Conservation (phyloP, 129 eudicot genomes). For the Lactuca sativa region DNA sequence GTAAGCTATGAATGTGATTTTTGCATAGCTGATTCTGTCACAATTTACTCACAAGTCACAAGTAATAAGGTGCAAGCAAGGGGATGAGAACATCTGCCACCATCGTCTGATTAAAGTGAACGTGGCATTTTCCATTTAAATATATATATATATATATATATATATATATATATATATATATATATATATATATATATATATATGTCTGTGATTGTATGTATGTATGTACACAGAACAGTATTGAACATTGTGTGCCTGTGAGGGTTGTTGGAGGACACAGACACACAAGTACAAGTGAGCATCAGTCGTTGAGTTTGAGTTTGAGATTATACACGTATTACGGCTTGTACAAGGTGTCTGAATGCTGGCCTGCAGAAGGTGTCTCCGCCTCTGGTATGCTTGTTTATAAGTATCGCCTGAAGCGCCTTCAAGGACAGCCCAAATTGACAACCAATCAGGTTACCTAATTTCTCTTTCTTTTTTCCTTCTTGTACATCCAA, state of each 20-base stretch:
- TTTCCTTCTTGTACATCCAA: not conserved
- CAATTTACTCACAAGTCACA: too few species aligned
- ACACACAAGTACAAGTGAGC: not conserved
- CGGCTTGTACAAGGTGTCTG: slow-evolving; percentile 43
- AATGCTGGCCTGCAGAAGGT: slow-evolving; percentile 25
- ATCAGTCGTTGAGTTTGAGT: not conserved
- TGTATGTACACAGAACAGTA: slow-evolving; percentile 38
- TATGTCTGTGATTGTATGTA: too few species aligned
- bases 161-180: too few species aligned
- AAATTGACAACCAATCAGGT: slow-evolving; percentile 37
- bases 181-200: too few species aligned
- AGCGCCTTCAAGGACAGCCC: slow-evolving; percentile 42
- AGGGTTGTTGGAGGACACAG: slow-evolving; percentile 45
- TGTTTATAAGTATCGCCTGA: slow-evolving; percentile 28
- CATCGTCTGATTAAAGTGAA: too few species aligned
- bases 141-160: not conserved
- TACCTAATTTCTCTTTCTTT: not conserved
- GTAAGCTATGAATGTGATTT: too few species aligned
- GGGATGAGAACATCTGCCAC: too few species aligned
- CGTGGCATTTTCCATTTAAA: not conserved
- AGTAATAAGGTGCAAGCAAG: too few species aligned
- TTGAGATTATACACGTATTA: slow-evolving; percentile 32
- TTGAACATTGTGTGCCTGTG: slow-evolving; percentile 48
- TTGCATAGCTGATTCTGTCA: too few species aligned
- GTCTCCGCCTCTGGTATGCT: slow-evolving; percentile 22